Evolutionary conservation across 768 basidiomycete genomes (phyloP).

Genomic region (Phlebiopsis flavidoalba): DNA sequence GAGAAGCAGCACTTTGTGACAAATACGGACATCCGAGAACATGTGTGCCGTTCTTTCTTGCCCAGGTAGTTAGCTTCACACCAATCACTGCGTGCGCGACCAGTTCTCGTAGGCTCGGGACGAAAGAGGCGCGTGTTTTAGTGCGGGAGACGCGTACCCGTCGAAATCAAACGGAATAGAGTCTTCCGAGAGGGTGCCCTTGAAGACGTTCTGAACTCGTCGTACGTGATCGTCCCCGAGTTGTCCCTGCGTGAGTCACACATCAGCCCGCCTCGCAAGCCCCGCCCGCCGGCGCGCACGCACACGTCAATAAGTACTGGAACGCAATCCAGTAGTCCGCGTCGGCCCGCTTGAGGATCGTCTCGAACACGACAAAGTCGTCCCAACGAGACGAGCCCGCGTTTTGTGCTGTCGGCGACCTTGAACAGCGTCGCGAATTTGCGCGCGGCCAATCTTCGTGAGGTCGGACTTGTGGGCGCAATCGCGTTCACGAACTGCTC

Average conservation of each 20-base stretch:
- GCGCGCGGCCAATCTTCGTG: slow-evolving; percentile 75
- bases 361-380: slow-evolving; percentile 95
- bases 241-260: slow-evolving; percentile 53
- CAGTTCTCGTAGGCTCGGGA: neutral
- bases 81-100: slow-evolving; percentile 64
- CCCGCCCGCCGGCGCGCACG: slow-evolving; percentile 26
- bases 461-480: slow-evolving; percentile 82
- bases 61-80: slow-evolving; percentile 94
- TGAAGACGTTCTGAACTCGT: slow-evolving; percentile 92
- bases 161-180: slow-evolving; percentile 95
- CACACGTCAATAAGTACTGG: slow-evolving; percentile 94
- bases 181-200: slow-evolving; percentile 69
- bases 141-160: slow-evolving; percentile 45
- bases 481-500: slow-evolving; percentile 95
- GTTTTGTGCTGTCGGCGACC: slow-evolving; percentile 75
- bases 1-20: neutral
- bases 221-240: slow-evolving; percentile 88
- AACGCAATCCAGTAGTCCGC: slow-evolving; percentile 98
- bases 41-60: slow-evolving; percentile 83
- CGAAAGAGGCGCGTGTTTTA: neutral
- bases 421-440: slow-evolving; percentile 90
- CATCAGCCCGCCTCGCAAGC: slow-evolving; percentile 4
- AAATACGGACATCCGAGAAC: slow-evolving; percentile 81
- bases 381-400: slow-evolving; percentile 84
- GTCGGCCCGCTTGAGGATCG: slow-evolving; percentile 86